Evolutionary conservation across 805 yeast species (phyloP), one percentile per base, ranked within the genome.

Genomic region (Alloascoidea africana): DNA sequence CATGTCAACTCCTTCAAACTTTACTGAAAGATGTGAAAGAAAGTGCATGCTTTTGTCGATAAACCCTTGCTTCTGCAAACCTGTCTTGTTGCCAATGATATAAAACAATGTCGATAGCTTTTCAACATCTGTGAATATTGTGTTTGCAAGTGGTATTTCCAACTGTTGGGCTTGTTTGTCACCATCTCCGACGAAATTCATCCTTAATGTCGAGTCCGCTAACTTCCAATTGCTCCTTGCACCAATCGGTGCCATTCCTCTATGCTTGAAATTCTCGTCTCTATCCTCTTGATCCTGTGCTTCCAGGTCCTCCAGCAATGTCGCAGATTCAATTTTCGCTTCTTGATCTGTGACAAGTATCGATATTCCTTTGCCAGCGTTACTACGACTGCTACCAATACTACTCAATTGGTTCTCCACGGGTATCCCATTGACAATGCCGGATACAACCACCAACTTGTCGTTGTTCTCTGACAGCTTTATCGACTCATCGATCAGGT

Each of bases 51-150:
- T n/a, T n/a, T n/a, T n/a, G n/a, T n/a, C n/a, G n/a, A n/a, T n/a
- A n/a, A n/a, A n/a, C n/a, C n/a, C n/a, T n/a, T n/a, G n/a, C n/a
- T n/a, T n/a, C n/a, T n/a, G n/a, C n/a, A n/a, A n/a, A n/a, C n/a
- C n/a, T n/a, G n/a, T n/a, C n/a, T n/a, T n/a, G n/a, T 23, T 23
- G 8, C 30, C 30, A 8, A n/a, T 23, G 8, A 23, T 23, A 23
- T 23, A 23, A 23, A 23, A 23, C n/a, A 23, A 23, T 23, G 30
- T 23, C n/a, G 30, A 23, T 23, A n/a, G 30, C 30, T 23, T n/a
- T n/a, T 23, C 13, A 8, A 23, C 8, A 8, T 23, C 30, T 23
- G 30, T 23, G n/a, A 23, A 23, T 23, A 23, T 8, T 23, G 30
- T 23, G 30, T n/a, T 23, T 23, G 30, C 30, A 23, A 23, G 13